Evolutionary conservation across 202 grass and related monocot genomes (phyloP), one percentile per base, ranked within the genome.

Genomic region (Zoysia matrella): DNA sequence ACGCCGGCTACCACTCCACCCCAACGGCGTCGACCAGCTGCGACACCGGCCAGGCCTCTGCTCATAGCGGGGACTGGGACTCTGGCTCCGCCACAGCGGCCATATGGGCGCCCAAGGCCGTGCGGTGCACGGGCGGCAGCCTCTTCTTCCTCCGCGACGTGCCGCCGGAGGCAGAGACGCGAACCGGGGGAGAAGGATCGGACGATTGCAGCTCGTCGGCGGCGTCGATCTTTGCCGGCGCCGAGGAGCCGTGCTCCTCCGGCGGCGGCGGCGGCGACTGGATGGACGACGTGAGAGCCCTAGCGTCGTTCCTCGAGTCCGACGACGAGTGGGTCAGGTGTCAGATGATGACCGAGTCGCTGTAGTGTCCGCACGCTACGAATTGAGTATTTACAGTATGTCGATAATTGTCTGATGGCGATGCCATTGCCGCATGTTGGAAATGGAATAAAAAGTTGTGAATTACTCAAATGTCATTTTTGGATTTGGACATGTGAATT

Each of bases 81-180:
- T 67, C 42, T 12, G 6, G 43, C 2, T 10, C 48, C 15, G 2
- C 49, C 0, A 2, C 61, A 4, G 11, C 2, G 0, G 22, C 56
- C 54, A 76, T 93, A 65, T 89, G 91, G 80, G 89, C 84, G 56
- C 88, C 87, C 79, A 97, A 91, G 77, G 78, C 94, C 6, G 73
- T 89, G 74, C 74, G 94, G 60, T 91, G 91, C 94, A 91, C 88
- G 51, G 83, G 57, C 0, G 14, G 73, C 9, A 78, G 74, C 8
- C 82, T 88, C 73, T 79, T 89, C 77, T 86, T 90, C 30, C 39
- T 13, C 67, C 62, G 73, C 11, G 69, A 82, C 49, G 64, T 50
- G 14, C 6, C 69, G 47, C 8, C 60, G 53, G 42, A 48, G 12
- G 55, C 40, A 53, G 6, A 39, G 49, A 75, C 54, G 69, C 2